phyloP scores from a whole-genome alignment of 306 rosid genomes.

The Casuarina equisetifolia region DNA sequence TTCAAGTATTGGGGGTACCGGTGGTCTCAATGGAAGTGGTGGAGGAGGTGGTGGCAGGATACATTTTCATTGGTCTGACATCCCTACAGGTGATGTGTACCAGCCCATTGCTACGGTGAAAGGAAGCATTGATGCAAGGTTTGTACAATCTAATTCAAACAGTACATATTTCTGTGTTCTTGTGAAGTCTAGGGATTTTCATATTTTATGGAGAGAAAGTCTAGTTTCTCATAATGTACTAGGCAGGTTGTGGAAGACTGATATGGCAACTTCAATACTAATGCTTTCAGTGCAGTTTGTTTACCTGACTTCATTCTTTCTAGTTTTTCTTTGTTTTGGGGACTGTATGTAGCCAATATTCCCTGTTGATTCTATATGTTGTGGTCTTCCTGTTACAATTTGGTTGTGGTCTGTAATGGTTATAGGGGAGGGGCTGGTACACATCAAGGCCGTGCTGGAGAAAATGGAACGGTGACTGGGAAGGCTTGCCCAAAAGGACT shows the following conservation, averaged over 20 bases:
- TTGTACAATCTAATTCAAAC: constrained; percentile 28
- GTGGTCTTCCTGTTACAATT: constrained; percentile 7
- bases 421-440: constrained; percentile 81
- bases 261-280: not conserved
- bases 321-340: not conserved
- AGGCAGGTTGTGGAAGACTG: not conserved
- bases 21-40: constrained; percentile 63
- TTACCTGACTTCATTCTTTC: not conserved
- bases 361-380: constrained; percentile 9
- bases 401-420: constrained; percentile 24
- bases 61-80: constrained; percentile 95
- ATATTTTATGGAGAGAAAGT: constrained; percentile 2
- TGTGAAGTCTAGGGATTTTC: constrained; percentile 11
- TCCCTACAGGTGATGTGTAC: constrained; percentile 93
- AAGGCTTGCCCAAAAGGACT: constrained; percentile 87
- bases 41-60: constrained; percentile 99
- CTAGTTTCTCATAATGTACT: constrained; percentile 7
- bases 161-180: constrained; percentile 7
- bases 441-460: constrained; percentile 67
- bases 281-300: not conserved
- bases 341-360: not conserved
- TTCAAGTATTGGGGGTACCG: constrained; percentile 85
- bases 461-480: constrained; percentile 80
- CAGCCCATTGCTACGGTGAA: constrained; percentile 86
- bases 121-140: constrained; percentile 74